These are phyloP conservation scores for Hirschfeldia incana DNA, from an alignment of 345 rosid genomes.

Conservation along the genomic window DNA sequence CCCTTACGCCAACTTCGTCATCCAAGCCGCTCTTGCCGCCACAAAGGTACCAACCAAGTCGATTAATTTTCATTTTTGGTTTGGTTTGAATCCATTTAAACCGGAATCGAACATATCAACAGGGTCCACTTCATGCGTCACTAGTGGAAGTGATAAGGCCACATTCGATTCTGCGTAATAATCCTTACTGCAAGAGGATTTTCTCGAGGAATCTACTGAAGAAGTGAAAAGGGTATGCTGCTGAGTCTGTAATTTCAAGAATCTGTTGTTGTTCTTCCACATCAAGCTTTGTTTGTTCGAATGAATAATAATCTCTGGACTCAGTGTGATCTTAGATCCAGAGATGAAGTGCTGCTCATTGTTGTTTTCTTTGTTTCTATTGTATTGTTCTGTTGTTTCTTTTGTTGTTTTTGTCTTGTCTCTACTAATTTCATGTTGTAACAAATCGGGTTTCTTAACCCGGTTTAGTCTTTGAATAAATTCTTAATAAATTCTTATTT, in stretches of 20 bases:
- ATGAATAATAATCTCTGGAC: conserved; percentile 36
- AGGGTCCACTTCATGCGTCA: conserved; percentile 43
- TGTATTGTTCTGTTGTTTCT: conserved; percentile 35
- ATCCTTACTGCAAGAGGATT: conserved; percentile 42
- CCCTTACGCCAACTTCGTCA: conserved; percentile 56
- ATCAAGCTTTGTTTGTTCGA: background rate
- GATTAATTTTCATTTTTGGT: background rate
- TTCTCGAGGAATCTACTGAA: conserved; percentile 39
- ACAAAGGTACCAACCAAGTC: conserved; percentile 40
- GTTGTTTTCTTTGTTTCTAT: background rate
- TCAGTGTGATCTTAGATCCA: background rate
- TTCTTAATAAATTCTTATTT: conserved; percentile 23
- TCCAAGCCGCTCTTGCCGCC: conserved; percentile 51
- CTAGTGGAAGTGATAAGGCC: conserved; percentile 39
- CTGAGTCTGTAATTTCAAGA: conserved; percentile 33
- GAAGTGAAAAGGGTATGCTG: conserved; percentile 28
- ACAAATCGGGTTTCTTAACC: conserved; percentile 19
- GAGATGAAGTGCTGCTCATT: conserved; percentile 19
- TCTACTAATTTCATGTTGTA: conserved; percentile 25
- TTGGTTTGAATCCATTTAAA: background rate
- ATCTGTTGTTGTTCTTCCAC: conserved; percentile 38
- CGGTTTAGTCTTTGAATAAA: conserved; percentile 29
- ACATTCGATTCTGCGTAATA: conserved; percentile 40
- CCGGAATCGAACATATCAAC: background rate
- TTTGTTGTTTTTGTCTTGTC: conserved; percentile 25